Evolutionary conservation across 2,329 filamentous ascomycete species (phyloP), one percentile per base, ranked within the genome.

Genomic region (Alternaria triticina): DNA sequence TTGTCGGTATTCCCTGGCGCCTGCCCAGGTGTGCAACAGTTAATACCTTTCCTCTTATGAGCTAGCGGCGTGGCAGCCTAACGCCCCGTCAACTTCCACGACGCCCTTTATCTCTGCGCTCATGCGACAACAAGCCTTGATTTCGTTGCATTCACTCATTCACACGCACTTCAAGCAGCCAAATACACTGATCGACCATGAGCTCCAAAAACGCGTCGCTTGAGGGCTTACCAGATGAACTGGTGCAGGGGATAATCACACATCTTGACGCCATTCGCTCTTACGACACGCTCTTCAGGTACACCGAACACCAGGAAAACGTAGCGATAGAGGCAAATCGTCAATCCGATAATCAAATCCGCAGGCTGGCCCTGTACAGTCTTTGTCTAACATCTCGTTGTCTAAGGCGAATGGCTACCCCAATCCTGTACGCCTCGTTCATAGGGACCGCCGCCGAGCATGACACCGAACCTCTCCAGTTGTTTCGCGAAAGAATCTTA

Each of bases 351-450:
- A 77, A 78, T n/a, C 51, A 54, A 4, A 5, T 47, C 10, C 64
- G 70, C 11, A 66, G 70, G 30, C 43, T 43, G 7, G 36, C 72
- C 9, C 40, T 77, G 13, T 23, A 72, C 54, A 54, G 67, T 1
- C 64, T 77, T 2, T 70, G 67, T 51, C 62, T 75, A 5, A 63
- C 69, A 5, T 74, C 66, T 23, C 63, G 33, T 30, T 62, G 51
- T 11, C 45, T 77, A 6, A 67, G 66, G 22, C 51, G 54, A 6
- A 65, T 78, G 5, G 60, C 70, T 3, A 62, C 65, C 11, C 72
- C 74, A 2, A 43, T 63, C 22, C 62, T 78, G 10, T 77, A 77
- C 57, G 57, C 66, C 6, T 70, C 73, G 3, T 74, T 72, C 28
- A 44, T 57, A 4, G 65, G 70, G n/a, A 68, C 65, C 13, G 51